Evolutionary conservation across 2,329 filamentous ascomycete genomes (phyloP).

Genomic region (Scedosporium minutisporum): DNA sequence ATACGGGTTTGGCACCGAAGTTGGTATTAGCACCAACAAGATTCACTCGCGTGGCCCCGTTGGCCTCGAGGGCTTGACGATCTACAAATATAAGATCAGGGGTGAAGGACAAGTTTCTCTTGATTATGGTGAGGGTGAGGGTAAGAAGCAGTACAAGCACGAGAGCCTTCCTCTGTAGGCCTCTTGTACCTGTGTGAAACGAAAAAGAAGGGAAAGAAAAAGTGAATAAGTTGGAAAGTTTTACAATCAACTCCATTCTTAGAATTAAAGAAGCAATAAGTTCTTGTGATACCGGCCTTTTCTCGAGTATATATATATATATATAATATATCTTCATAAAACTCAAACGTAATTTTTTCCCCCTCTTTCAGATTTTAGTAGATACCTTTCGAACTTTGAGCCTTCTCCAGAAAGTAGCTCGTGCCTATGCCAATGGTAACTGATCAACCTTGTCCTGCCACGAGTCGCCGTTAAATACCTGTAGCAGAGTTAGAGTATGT

Average conservation of each 20-base stretch:
- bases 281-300: too few relatives aligned
- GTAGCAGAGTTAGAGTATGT: too few relatives aligned
- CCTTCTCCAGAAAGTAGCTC: too few relatives aligned
- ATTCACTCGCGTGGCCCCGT: slow-evolving; percentile 92
- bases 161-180: slow-evolving; percentile 31
- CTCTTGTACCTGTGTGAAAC: neutral
- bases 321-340: too few relatives aligned
- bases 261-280: too few relatives aligned
- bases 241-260: neutral
- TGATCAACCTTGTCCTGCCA: too few relatives aligned
- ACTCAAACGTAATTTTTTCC: too few relatives aligned
- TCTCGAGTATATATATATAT: too few relatives aligned
- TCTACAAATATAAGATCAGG: slow-evolving; percentile 91
- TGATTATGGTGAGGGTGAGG: slow-evolving; percentile 59
- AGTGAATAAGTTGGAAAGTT: neutral
- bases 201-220: neutral
- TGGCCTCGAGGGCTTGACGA: slow-evolving; percentile 86
- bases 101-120: slow-evolving; percentile 75
- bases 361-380: too few relatives aligned
- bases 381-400: too few relatives aligned
- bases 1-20: slow-evolving; percentile 95
- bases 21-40: slow-evolving; percentile 98
- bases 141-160: slow-evolving; percentile 50
- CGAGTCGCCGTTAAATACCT: too few relatives aligned
- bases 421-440: too few relatives aligned